These are phyloP conservation scores for Bacterosira constricta DNA, from an alignment of 108 stramenopile species.

Conservation along the genomic window DNA sequence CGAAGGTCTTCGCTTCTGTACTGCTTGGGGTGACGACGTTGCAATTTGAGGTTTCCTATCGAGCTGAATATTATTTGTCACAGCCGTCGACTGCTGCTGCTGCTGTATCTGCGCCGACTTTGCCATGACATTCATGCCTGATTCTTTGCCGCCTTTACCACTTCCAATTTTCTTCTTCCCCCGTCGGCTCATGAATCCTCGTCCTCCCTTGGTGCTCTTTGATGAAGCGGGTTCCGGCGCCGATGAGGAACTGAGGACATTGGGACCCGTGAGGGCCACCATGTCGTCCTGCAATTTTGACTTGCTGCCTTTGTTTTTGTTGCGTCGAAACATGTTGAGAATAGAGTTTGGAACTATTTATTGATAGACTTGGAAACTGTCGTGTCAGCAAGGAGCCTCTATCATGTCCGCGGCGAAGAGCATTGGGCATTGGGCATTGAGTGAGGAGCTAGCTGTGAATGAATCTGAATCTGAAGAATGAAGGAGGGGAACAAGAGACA, in stretches of 20 bases:
- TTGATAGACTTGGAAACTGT: background rate
- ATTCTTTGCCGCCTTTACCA: background rate
- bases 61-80: too few relatives aligned
- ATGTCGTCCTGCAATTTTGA: background rate
- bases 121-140: too few relatives aligned
- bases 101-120: background rate
- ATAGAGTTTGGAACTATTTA: background rate
- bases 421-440: too few relatives aligned
- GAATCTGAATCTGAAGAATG: too few relatives aligned
- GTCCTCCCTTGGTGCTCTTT: background rate
- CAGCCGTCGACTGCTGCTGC: background rate
- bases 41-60: too few relatives aligned
- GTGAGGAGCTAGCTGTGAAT: too few relatives aligned
- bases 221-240: background rate
- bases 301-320: background rate
- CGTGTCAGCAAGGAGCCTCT: background rate
- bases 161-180: conserved; percentile 10
- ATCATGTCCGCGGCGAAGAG: too few relatives aligned
- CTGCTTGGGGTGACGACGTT: too few relatives aligned
- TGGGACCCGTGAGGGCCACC: conserved; percentile 3
- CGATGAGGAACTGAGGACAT: background rate
- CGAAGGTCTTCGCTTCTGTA: too few relatives aligned
- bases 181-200: background rate
- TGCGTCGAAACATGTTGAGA: conserved; percentile 2
- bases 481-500: too few relatives aligned